Evolutionary conservation across 23 red algal species (phyloP), one percentile per base, ranked within the genome.

Genomic region (Porphyridium purpureum): DNA sequence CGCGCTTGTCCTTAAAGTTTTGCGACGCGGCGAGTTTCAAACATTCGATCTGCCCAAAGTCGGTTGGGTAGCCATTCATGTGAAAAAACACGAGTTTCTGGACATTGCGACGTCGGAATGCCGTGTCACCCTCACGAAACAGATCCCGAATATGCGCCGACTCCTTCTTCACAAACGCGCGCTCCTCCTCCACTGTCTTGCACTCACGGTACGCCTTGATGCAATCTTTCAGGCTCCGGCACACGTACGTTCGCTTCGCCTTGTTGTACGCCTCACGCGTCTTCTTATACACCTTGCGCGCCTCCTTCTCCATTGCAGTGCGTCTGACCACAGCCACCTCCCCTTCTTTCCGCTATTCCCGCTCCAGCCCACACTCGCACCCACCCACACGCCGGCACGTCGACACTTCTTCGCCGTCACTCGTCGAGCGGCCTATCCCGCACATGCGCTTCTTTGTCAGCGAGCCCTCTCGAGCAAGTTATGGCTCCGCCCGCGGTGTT

Each of bases 151-250:
- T 85, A 48, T 98, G 90, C 5, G 90, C 90, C 22, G 79, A 60
- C 62, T 98, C 77, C 51, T 98, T 98, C 64, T 98, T 98, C 31
- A 98, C 90, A 19, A 98, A 66, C 64, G 72, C 90, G 5, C 74
- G 74, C 51, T 98, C 90, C 49, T 84, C 90, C 4, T 74, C 70
- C n/a, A 53, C 60, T 24, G 79, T 86, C 14, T 66, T 73, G 42
- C 79, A 83, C 31, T 72, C 75, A 15, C 90, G 80, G 65, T 84
- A 98, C n/a, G 65, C 77, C 26, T 76, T 81, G 49, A 98, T 62
- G 21, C 76, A 47, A 21, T 98, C 90, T 57, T 76, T 80, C 15
- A 93, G 54, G 5, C 69, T 75, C 34, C 76, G 63, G 62, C 84
- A 93, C 6, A 67, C 62, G 25, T 81, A 93, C 4, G 84, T 76